Base-by-base conservation (phyloP, 2,329 filamentous ascomycete genomes). In the Fusarium scirpi region DNA sequence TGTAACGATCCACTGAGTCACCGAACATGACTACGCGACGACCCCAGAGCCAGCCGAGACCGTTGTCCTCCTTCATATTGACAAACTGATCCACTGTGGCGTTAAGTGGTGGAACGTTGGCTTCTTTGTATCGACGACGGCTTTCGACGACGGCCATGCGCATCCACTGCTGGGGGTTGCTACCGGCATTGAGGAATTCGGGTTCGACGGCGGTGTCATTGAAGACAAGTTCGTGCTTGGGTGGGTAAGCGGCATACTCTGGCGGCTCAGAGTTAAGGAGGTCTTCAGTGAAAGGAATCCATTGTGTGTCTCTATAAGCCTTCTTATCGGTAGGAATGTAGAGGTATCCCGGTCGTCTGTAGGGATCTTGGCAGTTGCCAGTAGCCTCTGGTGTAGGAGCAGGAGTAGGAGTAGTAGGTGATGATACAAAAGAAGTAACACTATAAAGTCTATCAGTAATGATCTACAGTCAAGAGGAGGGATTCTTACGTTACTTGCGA, bases 211-310 rank as follows among this genome's bases (percentile, higher is more conserved):
- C 77, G 0, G 89, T 91, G 24, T 91, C 91, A 71, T 94, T 94
- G 9, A 90, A 91, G 78, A 94, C 92, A 20, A 93, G 88, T 2
- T 88, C 80, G 5, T 67, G 54, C 7, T 47, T 49, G 0, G 72
- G 64, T 27, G 82, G 78, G 6, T 80, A 67, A 10, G 79, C 72
- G 8, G 91, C 77, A 2, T 82, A 74, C 7, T 82, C 73, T 0
- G 85, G 86, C 0, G 81, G 78, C 3, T 83, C 77, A 6, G 91
- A 88, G 64, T 93, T 91, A 1, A 87, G 84, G 67, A 92, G 94
- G 4, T 61, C 65, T 10, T 67, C 44, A 0, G 62, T 67, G 51
- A 67, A 71, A 2, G 69, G 65, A 5, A 71, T 72, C 57, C 62
- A 71, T 45, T 41, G 55, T 9, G 86, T 84, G 41, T 84, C 83